A percentile compares a stretch with the other conserved stretches of the same genome.
Conservation (phyloP, 495 filamentous ascomycete genomes). For the Terfezia boudieri region DNA sequence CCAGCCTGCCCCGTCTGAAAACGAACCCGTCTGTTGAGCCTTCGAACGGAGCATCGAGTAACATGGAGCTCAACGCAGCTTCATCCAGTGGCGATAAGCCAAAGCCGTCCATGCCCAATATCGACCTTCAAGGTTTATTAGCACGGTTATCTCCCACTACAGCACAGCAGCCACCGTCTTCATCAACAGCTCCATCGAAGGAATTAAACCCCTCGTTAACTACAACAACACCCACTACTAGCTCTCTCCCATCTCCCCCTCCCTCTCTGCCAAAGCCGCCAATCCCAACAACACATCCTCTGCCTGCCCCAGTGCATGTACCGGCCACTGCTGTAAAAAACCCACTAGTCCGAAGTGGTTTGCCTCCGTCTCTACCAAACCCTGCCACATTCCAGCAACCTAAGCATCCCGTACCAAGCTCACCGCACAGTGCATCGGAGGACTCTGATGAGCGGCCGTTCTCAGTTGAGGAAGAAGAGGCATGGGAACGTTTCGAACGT, state of each 20-base stretch:
- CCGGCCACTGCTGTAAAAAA: background rate
- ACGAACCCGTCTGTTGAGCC: background rate
- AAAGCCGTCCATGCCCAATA: conserved; percentile 5
- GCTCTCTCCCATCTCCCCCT: conserved; percentile 11
- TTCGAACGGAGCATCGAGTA: background rate
- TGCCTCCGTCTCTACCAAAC: conserved; percentile 7
- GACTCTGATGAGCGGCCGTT: conserved; percentile 10
- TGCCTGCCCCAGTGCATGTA: background rate
- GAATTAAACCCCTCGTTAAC: conserved; percentile 1
- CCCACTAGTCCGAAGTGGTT: background rate
- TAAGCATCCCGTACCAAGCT: conserved; percentile 13
- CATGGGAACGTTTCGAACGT: conserved; percentile 62
- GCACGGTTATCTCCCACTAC: conserved; percentile 18
- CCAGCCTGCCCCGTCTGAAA: background rate
- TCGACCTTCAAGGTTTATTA: conserved; percentile 20
- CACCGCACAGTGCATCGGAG: conserved; percentile 1
- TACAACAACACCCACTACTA: conserved; percentile 1
- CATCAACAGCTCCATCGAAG: conserved; percentile 3
- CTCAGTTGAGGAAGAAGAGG: conserved; percentile 28
- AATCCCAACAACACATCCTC: background rate
- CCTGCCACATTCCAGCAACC: conserved; percentile 11
- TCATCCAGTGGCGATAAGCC: background rate
- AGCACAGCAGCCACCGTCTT: conserved; percentile 10
- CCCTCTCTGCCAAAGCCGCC: conserved; percentile 18
- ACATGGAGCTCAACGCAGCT: background rate